Percentiles rank a stretch among this genome's conserved stretches.
These are phyloP conservation scores for Polygonum maritimum DNA, from an alignment of 148 eudicot genomes.

Conservation along the genomic window DNA sequence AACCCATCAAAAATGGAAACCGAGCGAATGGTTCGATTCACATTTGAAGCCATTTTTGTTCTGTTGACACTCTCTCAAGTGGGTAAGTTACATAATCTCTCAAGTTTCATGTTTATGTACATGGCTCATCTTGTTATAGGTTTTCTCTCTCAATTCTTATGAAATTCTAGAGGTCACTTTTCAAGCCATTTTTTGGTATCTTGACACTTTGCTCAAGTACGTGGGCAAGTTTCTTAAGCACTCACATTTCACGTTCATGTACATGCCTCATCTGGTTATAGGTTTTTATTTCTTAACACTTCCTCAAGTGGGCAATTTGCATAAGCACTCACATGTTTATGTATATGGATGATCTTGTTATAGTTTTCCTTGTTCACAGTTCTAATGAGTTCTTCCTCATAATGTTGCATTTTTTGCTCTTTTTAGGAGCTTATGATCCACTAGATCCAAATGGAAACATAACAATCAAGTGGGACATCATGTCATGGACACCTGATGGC, in stretches of 20 bases:
- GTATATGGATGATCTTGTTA: neutral
- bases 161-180: neutral
- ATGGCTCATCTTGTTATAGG: neutral
- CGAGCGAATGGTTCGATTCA: neutral
- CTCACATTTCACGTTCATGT: neutral
- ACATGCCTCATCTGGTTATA: neutral
- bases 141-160: neutral
- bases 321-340: neutral
- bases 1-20: neutral
- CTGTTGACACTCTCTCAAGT: neutral
- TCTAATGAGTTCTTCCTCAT: neutral
- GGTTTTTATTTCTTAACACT: neutral
- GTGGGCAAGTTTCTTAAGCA: neutral
- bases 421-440: conserved; percentile 51
- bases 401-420: neutral
- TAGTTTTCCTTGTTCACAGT: neutral
- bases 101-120: neutral
- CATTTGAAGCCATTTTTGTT: neutral
- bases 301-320: no score
- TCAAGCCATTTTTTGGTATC: neutral
- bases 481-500: conserved; percentile 59
- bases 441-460: conserved; percentile 58
- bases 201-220: neutral
- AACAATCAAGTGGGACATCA: conserved; percentile 58
- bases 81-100: conserved; percentile 2